Conservation (phyloP, 495 filamentous ascomycete genomes). For the Hypoxylon trugodes region DNA sequence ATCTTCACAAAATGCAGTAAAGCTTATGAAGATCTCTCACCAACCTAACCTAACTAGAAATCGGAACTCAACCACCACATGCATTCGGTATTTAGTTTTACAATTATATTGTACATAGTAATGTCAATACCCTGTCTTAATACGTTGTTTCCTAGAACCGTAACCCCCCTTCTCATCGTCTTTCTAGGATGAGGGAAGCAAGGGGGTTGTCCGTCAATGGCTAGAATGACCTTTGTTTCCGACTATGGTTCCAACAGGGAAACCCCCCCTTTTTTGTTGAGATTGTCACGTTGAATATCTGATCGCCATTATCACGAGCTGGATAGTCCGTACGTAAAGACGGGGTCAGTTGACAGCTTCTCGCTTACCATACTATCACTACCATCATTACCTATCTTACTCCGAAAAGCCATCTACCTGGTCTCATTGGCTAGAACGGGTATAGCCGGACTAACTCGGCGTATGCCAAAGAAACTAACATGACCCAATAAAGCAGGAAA, state of each 20-base stretch:
- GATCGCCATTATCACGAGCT: slow-evolving; percentile 27
- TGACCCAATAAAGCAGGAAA: slow-evolving; percentile 24
- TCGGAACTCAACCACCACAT: too few relatives aligned
- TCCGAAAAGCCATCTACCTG: not conserved
- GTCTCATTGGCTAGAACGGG: slow-evolving; percentile 27
- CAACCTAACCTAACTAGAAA: not conserved
- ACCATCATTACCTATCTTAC: slow-evolving; percentile 2
- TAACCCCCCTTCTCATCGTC: slow-evolving; percentile 8
- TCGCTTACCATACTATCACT: slow-evolving; percentile 38
- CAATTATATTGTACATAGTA: not conserved
- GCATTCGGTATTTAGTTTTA: too few relatives aligned
- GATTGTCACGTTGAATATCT: slow-evolving; percentile 6
- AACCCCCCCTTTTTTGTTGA: slow-evolving; percentile 12
- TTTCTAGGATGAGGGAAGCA: slow-evolving; percentile 24
- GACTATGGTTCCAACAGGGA: slow-evolving; percentile 19
- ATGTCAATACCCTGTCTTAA: slow-evolving; percentile 15
- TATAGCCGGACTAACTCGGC: slow-evolving; percentile 31
- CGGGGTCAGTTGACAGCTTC: slow-evolving; percentile 35
- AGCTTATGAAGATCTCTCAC: slow-evolving; percentile 1
- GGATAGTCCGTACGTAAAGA: slow-evolving; percentile 34
- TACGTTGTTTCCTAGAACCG: slow-evolving; percentile 12
- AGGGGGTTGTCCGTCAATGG: slow-evolving; percentile 19
- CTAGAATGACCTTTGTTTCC: slow-evolving; percentile 21
- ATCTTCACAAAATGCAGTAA: slow-evolving; percentile 1
- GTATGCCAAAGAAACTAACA: slow-evolving; percentile 10